These are phyloP conservation scores for Chlamydomonas schloesseri DNA, from an alignment of 139 green algal genomes.

Conservation along the genomic window DNA sequence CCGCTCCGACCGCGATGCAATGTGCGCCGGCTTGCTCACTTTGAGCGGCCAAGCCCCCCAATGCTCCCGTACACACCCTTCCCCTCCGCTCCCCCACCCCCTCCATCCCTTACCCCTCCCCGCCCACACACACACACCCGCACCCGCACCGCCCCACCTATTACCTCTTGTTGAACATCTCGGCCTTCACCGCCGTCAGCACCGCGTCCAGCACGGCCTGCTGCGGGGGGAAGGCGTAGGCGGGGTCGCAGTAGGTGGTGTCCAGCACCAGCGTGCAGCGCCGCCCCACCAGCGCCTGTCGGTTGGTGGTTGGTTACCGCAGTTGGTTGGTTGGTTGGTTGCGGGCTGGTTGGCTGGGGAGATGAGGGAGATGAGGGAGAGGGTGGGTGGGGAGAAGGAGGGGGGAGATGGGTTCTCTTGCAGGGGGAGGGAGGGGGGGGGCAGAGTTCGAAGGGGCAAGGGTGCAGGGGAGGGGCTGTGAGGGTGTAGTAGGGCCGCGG, in stretches of 20 bases:
- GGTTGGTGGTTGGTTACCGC: not conserved
- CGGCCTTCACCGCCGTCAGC: slow-evolving; percentile 71
- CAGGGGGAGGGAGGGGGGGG: too few species aligned
- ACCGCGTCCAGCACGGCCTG: slow-evolving; percentile 74
- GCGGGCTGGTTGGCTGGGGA: not conserved
- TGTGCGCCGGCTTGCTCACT: too few species aligned
- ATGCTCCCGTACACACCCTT: too few species aligned
- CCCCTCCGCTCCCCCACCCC: too few species aligned
- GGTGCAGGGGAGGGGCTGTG: too few species aligned
- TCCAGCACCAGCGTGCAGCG: slow-evolving; percentile 85
- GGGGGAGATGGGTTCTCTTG: too few species aligned
- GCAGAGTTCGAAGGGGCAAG: too few species aligned
- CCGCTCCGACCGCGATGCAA: too few species aligned
- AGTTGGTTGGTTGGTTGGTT: not conserved
- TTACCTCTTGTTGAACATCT: slow-evolving; percentile 90
- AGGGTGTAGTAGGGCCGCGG: too few species aligned
- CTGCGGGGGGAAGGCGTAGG: slow-evolving; percentile 83
- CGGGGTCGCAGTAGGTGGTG: slow-evolving; percentile 93
- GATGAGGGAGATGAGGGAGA: not conserved
- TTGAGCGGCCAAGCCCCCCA: too few species aligned
- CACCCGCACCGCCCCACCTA: not conserved
- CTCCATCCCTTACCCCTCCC: not conserved
- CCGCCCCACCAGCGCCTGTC: slow-evolving; percentile 52
- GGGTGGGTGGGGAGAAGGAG: too few species aligned
- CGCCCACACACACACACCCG: too few species aligned